Evolutionary conservation across 805 yeast species (phyloP).

Genomic region (Komagataella kurtzmanii): DNA sequence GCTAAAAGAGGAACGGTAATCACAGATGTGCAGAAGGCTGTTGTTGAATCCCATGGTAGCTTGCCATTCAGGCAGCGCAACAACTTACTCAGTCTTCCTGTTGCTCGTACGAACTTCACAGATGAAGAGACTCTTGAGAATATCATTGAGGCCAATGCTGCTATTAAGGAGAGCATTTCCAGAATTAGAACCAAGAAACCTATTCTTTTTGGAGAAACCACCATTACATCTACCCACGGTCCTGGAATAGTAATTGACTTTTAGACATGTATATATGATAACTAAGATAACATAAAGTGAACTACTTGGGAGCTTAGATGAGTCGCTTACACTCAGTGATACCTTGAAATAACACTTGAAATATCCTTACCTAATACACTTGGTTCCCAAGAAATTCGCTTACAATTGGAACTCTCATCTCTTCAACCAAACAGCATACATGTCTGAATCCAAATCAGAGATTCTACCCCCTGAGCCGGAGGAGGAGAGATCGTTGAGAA

Average conservation of each 20-base stretch:
- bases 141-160: slow-evolving; percentile 50
- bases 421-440: not conserved
- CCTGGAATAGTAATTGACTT: slow-evolving; percentile 65
- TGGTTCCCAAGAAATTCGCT: not conserved
- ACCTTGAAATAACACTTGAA: not conserved
- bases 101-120: slow-evolving; percentile 66
- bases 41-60: slow-evolving; percentile 48
- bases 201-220: slow-evolving; percentile 56
- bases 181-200: slow-evolving; percentile 56
- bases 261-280: slow-evolving; percentile 5
- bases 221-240: slow-evolving; percentile 58
- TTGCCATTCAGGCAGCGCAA: slow-evolving; percentile 69
- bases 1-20: slow-evolving; percentile 79
- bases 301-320: not conserved
- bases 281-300: not conserved
- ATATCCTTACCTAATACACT: not conserved
- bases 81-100: slow-evolving; percentile 45
- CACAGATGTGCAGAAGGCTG: slow-evolving; percentile 40
- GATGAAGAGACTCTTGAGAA: slow-evolving; percentile 68
- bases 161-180: slow-evolving; percentile 38
- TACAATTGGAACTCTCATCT: not conserved
- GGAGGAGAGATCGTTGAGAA: not conserved
- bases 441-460: not conserved
- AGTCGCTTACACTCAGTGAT: slow-evolving; percentile 1
- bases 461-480: not conserved